Conservation (phyloP, 352 stramenopile species). For the Pythium phragmitis region DNA sequence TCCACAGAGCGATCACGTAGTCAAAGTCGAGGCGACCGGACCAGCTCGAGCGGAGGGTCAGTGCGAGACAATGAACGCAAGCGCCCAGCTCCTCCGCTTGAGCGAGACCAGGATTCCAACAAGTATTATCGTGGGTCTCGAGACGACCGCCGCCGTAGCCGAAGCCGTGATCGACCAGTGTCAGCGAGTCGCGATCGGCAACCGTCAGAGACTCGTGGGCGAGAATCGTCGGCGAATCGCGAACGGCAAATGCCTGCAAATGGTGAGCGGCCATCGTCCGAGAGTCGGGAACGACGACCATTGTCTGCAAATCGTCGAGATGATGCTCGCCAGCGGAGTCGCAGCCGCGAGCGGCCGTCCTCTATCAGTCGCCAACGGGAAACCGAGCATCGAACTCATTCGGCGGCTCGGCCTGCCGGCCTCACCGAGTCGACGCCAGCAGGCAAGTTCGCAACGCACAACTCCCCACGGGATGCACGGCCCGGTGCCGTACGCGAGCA, state of each 20-base stretch:
- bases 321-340: constrained; percentile 3
- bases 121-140: constrained; percentile 4
- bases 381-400: neutral
- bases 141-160: constrained; percentile 9
- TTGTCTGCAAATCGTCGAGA: constrained; percentile 11
- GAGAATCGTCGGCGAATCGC: constrained; percentile 3
- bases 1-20: constrained; percentile 14
- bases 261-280: constrained; percentile 2
- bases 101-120: constrained; percentile 4
- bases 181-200: neutral
- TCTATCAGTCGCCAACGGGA: neutral
- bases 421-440: neutral
- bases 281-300: neutral
- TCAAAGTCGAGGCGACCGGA: neutral
- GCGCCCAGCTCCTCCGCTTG: neutral
- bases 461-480: neutral
- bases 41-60: neutral
- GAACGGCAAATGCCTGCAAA: neutral
- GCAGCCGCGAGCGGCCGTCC: constrained; percentile 9
- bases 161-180: constrained; percentile 10
- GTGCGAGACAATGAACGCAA: constrained; percentile 8
- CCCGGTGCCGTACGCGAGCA: neutral
- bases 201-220: constrained; percentile 4
- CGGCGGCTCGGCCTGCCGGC: neutral
- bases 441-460: too few relatives aligned